Conservation (phyloP, 2,329 filamentous ascomycete species). For the Alternaria arbusti region DNA sequence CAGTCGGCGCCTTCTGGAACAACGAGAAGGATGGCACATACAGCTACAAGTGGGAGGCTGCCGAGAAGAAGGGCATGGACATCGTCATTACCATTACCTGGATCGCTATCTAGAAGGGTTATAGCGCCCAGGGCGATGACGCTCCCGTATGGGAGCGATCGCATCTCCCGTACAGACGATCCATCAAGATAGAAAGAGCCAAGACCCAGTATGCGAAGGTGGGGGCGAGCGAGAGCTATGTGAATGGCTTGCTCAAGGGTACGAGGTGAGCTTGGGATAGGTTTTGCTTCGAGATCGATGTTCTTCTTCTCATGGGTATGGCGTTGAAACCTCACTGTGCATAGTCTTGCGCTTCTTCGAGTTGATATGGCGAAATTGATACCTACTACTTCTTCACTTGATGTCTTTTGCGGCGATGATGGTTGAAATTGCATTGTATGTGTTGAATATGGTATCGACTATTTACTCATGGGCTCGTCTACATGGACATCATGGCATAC, state of each 20-base stretch:
- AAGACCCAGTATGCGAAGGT: not conserved
- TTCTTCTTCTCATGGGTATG: slow-evolving; percentile 8
- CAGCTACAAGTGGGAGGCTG: slow-evolving; percentile 81
- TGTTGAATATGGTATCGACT: slow-evolving; percentile 5
- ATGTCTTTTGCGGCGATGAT: not conserved
- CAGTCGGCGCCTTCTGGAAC: slow-evolving; percentile 87
- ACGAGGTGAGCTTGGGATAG: not conserved
- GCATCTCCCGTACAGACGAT: not conserved
- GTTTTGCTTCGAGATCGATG: slow-evolving; percentile 4
- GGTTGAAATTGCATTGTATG: not conserved
- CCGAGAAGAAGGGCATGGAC: slow-evolving; percentile 59
- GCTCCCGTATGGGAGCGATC: not conserved
- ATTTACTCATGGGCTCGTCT: slow-evolving; percentile 3
- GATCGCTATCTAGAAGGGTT: slow-evolving; percentile 60
- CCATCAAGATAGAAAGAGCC: not conserved
- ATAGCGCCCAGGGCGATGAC: not conserved
- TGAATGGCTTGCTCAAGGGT: slow-evolving; percentile 1
- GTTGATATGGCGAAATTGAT: slow-evolving; percentile 10
- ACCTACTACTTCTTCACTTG: slow-evolving; percentile 1
- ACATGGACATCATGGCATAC: not conserved
- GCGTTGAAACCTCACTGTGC: slow-evolving; percentile 14
- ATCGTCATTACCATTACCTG: slow-evolving; percentile 68
- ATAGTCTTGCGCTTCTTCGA: slow-evolving; percentile 8
- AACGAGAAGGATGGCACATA: slow-evolving; percentile 90
- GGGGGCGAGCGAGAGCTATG: slow-evolving; percentile 5